phyloP scores from a whole-genome alignment of 371 early-diverging fungal genomes.

The Syncephalis fuscata region DNA sequence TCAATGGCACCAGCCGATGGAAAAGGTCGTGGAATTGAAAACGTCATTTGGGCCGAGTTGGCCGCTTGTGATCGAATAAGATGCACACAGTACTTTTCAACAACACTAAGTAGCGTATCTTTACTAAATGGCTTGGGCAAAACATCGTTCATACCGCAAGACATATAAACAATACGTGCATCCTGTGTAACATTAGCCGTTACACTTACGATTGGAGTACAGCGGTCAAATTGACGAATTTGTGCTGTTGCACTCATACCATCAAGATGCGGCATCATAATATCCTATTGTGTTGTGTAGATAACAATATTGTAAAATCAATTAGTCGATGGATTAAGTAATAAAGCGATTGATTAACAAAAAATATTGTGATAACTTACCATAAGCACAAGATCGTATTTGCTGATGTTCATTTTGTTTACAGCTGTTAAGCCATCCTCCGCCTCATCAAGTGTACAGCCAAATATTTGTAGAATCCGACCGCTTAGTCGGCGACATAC shows the following conservation, averaged over 20 bases:
- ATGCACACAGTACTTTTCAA: slow-evolving; percentile 46
- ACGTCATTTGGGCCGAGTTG: too few species aligned
- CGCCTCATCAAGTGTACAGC: slow-evolving; percentile 53
- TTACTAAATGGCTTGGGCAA: slow-evolving; percentile 62
- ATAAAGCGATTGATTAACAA: neutral
- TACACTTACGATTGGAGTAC: slow-evolving; percentile 65
- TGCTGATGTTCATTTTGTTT: slow-evolving; percentile 33
- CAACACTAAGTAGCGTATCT: slow-evolving; percentile 24
- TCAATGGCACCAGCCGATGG: too few species aligned
- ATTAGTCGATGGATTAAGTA: neutral
- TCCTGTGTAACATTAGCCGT: slow-evolving; percentile 49
- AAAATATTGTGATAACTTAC: slow-evolving; percentile 14
- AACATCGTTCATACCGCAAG: slow-evolving; percentile 68
- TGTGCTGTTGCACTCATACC: slow-evolving; percentile 41
- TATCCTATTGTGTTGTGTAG: slow-evolving; percentile 38
- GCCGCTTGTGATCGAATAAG: slow-evolving; percentile 3
- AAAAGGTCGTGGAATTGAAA: too few species aligned
- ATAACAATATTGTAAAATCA: too few species aligned
- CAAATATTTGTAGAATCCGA: slow-evolving; percentile 40
- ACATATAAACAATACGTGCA: slow-evolving; percentile 50
- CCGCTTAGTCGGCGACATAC: slow-evolving; percentile 44
- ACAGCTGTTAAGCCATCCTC: slow-evolving; percentile 58
- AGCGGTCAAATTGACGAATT: slow-evolving; percentile 54
- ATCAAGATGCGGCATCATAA: slow-evolving; percentile 59
- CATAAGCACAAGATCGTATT: slow-evolving; percentile 67